Evolutionary conservation across 2,329 filamentous ascomycete species (phyloP).

Genomic region (Apiospora aurea): DNA sequence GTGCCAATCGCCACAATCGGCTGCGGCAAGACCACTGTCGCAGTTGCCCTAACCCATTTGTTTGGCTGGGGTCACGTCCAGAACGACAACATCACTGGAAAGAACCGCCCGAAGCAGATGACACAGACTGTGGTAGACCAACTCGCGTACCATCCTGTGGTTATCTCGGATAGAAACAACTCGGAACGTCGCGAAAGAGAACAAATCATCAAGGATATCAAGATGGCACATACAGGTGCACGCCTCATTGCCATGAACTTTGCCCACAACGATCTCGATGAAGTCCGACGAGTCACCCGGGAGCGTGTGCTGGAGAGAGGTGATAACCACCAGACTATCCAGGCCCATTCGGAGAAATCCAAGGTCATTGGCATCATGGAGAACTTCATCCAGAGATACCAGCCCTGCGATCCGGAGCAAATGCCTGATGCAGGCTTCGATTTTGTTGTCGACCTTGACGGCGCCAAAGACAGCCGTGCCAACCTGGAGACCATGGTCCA

Average conservation of each 20-base stretch:
- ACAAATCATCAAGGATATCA: conserved; percentile 85
- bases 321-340: conserved; percentile 98
- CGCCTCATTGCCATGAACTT: conserved; percentile 88
- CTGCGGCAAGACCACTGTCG: conserved; percentile 95
- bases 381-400: conserved; percentile 86
- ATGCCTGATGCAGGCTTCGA: conserved; percentile 86
- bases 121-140: conserved; percentile 72
- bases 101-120: conserved; percentile 80
- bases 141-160: conserved; percentile 71
- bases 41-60: conserved; percentile 79
- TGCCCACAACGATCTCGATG: conserved; percentile 78
- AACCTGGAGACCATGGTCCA: conserved; percentile 84
- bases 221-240: conserved; percentile 65
- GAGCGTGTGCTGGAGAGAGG: conserved; percentile 83
- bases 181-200: conserved; percentile 86
- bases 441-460: conserved; percentile 83
- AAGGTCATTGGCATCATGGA: conserved; percentile 95
- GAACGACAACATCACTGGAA: conserved; percentile 92
- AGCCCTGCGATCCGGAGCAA: conserved; percentile 71
- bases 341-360: conserved; percentile 74
- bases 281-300: conserved; percentile 77
- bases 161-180: conserved; percentile 94
- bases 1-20: conserved; percentile 92
- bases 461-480: conserved; percentile 75
- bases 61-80: conserved; percentile 94